phyloP scores from a whole-genome alignment of 192 early-diverging fungal species.

The Geranomyces variabilis region DNA sequence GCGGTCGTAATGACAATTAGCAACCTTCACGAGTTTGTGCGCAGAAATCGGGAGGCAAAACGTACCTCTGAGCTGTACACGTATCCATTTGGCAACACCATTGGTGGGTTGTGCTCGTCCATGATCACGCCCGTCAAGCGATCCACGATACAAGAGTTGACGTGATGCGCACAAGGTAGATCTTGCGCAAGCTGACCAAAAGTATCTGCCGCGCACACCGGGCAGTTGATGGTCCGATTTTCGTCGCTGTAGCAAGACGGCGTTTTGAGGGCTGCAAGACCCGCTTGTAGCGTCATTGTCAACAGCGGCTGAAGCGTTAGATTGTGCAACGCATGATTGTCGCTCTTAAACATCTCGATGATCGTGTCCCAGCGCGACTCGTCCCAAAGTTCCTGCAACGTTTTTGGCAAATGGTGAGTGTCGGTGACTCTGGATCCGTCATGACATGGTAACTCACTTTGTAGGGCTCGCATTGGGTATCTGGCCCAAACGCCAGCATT shows the following conservation, averaged over 20 bases:
- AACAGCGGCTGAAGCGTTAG: constrained; percentile 87
- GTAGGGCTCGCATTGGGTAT: constrained; percentile 81
- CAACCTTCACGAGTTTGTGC: neutral
- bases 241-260: constrained; percentile 75
- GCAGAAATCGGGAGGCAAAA: neutral
- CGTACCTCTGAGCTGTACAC: constrained; percentile 86
- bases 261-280: constrained; percentile 92
- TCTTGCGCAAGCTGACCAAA: constrained; percentile 82
- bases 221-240: constrained; percentile 91
- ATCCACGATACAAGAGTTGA: constrained; percentile 94
- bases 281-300: constrained; percentile 90
- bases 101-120: constrained; percentile 95
- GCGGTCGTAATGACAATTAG: neutral
- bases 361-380: constrained; percentile 75
- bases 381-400: constrained; percentile 66
- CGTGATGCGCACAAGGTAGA: constrained; percentile 91
- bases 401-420: neutral
- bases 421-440: neutral
- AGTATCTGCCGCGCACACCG: constrained; percentile 84
- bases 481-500: constrained; percentile 79
- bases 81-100: constrained; percentile 94
- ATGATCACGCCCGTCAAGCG: constrained; percentile 89
- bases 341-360: constrained; percentile 77
- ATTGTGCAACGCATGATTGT: constrained; percentile 86
- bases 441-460: constrained; percentile 51